These are phyloP conservation scores for Euphorbia lathyris DNA, from an alignment of 345 rosid genomes.

Conservation along the genomic window DNA sequence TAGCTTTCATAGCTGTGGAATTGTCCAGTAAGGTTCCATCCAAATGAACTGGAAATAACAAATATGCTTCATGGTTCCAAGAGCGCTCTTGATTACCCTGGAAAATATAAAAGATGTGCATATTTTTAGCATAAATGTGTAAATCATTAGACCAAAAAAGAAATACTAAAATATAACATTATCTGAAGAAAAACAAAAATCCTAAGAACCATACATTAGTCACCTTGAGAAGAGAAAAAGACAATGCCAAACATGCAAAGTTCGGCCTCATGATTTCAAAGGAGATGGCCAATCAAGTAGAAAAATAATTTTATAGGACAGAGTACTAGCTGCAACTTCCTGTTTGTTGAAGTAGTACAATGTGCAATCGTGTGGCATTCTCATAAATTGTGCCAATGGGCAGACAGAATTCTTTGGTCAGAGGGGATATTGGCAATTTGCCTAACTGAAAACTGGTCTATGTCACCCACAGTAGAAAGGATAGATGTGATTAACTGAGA, in stretches of 20 bases:
- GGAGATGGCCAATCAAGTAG: not conserved
- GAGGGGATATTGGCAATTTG: not conserved
- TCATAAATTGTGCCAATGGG: not conserved
- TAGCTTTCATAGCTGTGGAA: constrained; percentile 70
- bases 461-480: not conserved
- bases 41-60: constrained; percentile 95
- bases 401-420: not conserved
- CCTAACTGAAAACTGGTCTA: not conserved
- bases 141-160: not conserved
- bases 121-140: not conserved
- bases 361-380: not conserved
- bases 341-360: not conserved
- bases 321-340: not conserved
- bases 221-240: not conserved
- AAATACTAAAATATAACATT: not conserved
- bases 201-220: not conserved
- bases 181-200: not conserved
- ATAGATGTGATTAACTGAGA: not conserved
- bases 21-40: constrained; percentile 94
- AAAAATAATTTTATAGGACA: not conserved
- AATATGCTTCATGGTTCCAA: constrained; percentile 89
- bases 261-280: not conserved
- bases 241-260: not conserved
- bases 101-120: not conserved
- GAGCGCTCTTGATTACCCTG: constrained; percentile 77